Percentiles rank a stretch among this genome's conserved stretches.
phyloP scores from a whole-genome alignment of 1,284 basidiomycete genomes.

The Pterulicium gracile region DNA sequence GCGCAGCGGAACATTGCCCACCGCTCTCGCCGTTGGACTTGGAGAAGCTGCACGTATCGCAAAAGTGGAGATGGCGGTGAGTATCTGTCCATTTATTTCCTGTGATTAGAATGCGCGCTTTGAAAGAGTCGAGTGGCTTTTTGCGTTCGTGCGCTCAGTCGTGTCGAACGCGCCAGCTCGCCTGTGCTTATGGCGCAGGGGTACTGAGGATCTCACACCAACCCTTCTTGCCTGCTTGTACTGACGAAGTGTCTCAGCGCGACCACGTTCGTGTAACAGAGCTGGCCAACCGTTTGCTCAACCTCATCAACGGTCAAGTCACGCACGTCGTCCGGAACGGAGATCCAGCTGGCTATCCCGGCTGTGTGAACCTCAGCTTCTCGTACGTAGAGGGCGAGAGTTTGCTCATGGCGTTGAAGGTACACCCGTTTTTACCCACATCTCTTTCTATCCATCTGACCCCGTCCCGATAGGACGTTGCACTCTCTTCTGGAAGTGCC shows the following conservation, averaged over 20 bases:
- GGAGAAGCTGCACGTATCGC: conserved; percentile 95
- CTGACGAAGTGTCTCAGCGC: conserved; percentile 35
- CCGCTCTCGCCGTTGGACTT: conserved; percentile 85
- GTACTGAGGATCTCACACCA: conserved; percentile 70
- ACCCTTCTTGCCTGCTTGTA: conserved; percentile 10
- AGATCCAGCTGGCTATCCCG: conserved; percentile 79
- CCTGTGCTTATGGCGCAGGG: conserved; percentile 75
- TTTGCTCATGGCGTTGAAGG: conserved; percentile 97
- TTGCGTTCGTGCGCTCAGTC: conserved; percentile 21
- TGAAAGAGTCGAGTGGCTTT: conserved; percentile 14
- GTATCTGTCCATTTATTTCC: conserved; percentile 23
- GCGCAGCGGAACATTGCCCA: conserved; percentile 87
- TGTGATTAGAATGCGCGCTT: conserved; percentile 42
- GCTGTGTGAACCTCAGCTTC: conserved; percentile 93
- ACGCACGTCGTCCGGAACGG: conserved; percentile 93
- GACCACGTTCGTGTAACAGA: conserved; percentile 75
- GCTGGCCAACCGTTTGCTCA: conserved; percentile 77
- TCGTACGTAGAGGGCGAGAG: conserved; percentile 98
- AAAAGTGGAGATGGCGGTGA: conserved; percentile 84
- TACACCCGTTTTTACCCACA: conserved; percentile 29
- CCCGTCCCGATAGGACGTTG: conserved; percentile 62
- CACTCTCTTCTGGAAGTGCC: conserved; percentile 94
- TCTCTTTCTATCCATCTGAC: conserved; percentile 7
- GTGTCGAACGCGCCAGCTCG: conserved; percentile 27
- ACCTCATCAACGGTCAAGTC: conserved; percentile 75